phyloP scores from a whole-genome alignment of 441 rosid genomes.

The Pelargonium australe region DNA sequence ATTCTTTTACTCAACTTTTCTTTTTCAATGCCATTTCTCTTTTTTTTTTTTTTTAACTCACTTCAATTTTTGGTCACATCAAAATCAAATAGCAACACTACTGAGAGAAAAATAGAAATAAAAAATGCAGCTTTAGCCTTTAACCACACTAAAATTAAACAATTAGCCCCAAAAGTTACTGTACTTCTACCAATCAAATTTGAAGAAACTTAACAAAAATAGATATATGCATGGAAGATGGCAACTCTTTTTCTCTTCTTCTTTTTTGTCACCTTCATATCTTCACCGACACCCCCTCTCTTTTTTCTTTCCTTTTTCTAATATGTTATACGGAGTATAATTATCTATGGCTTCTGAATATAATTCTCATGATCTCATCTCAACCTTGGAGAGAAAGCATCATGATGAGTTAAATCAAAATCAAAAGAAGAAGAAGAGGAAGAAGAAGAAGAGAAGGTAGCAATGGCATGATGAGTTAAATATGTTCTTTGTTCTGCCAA shows the following conservation, averaged over 20 bases:
- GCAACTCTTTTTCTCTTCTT: background rate
- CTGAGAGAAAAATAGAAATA: background rate
- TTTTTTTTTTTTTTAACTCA: background rate
- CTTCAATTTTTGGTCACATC: background rate
- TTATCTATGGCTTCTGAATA: background rate
- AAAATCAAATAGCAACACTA: background rate
- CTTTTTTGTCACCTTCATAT: background rate
- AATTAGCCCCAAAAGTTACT: background rate
- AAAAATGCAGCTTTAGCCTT: background rate
- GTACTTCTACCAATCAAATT: too few relatives aligned
- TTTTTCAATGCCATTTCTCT: background rate
- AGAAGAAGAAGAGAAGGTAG: too few relatives aligned
- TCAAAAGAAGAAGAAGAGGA: background rate
- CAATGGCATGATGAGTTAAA: background rate
- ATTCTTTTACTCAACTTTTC: background rate
- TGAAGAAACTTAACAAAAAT: background rate
- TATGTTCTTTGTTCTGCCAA: conserved; percentile 50
- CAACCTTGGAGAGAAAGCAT: background rate
- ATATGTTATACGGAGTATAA: background rate
- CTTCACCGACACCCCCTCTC: background rate
- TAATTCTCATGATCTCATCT: background rate
- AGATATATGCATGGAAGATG: background rate
- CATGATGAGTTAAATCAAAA: background rate
- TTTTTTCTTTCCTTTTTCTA: background rate
- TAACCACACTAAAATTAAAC: background rate